These are phyloP conservation scores for Knoxdaviesia proteae DNA, from an alignment of 2,329 filamentous ascomycete species.

Conservation along the genomic window DNA sequence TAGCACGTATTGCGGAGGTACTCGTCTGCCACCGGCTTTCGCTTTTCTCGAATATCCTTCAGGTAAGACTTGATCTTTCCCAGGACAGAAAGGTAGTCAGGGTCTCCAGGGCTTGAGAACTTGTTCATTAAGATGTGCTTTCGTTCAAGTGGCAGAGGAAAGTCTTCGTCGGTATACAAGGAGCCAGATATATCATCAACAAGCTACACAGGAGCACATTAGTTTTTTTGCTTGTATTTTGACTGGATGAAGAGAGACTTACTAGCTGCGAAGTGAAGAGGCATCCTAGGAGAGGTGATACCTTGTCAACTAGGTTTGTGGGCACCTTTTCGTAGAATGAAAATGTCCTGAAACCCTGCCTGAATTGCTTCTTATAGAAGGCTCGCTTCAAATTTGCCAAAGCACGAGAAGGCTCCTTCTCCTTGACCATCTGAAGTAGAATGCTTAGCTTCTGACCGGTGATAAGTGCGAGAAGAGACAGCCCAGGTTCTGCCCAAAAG, in stretches of 20 bases:
- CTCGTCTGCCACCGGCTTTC: constrained; percentile 1
- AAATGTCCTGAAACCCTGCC: constrained; percentile 3
- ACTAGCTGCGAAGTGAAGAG: constrained; percentile 4
- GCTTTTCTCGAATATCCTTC: constrained; percentile 4
- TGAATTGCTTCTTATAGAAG: constrained; percentile 7
- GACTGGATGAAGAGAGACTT: constrained; percentile 1
- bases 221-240: neutral
- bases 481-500: constrained; percentile 5
- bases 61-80: constrained; percentile 6
- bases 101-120: constrained; percentile 6
- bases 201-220: constrained; percentile 6
- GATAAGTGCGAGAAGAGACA: constrained; percentile 5
- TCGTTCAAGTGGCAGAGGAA: constrained; percentile 8
- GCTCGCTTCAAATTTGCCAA: constrained; percentile 6
- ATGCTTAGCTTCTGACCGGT: constrained; percentile 3
- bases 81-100: constrained; percentile 6
- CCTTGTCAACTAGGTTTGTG: constrained; percentile 7
- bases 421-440: constrained; percentile 5
- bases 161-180: constrained; percentile 7
- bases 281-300: constrained; percentile 5
- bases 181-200: constrained; percentile 8
- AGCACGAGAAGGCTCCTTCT: constrained; percentile 5
- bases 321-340: constrained; percentile 8
- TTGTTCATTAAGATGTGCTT: constrained; percentile 10
- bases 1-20: constrained; percentile 8